A percentile compares a stretch with the other conserved stretches of the same genome.
These are phyloP conservation scores for Sphagnum magellanicum DNA, from an alignment of 228 moss, liverwort and hornwort genomes.

Conservation along the genomic window DNA sequence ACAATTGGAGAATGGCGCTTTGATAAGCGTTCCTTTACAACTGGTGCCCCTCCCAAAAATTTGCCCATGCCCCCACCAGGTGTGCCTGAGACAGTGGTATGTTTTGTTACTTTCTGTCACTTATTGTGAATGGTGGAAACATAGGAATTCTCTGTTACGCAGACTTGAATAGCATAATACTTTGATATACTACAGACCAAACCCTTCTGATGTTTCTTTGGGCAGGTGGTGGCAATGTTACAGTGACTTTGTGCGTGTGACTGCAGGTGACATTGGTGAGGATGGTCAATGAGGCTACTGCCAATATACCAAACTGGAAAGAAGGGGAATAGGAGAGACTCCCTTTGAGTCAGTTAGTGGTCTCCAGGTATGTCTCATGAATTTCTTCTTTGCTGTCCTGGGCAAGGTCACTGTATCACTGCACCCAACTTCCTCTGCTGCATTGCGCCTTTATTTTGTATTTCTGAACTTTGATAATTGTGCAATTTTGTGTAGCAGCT, in stretches of 20 bases:
- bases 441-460: too few relatives aligned
- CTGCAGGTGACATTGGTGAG: conserved; percentile 61
- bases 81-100: conserved; percentile 84
- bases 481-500: too few relatives aligned
- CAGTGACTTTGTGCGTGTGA: neutral
- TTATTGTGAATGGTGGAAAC: neutral
- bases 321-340: conserved; percentile 37
- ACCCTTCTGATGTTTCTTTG: too few relatives aligned
- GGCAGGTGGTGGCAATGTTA: too few relatives aligned
- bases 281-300: conserved; percentile 85
- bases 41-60: conserved; percentile 70
- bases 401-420: too few relatives aligned
- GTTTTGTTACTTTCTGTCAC: neutral
- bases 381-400: too few relatives aligned
- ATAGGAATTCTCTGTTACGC: neutral
- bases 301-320: conserved; percentile 75
- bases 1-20: conserved; percentile 87
- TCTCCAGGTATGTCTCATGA: neutral
- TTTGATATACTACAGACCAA: neutral
- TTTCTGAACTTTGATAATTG: too few relatives aligned
- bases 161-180: neutral
- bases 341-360: neutral
- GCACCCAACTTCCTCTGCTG: too few relatives aligned
- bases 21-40: conserved; percentile 64
- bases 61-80: conserved; percentile 72